Evolutionary conservation across 108 stramenopile species (phyloP).

Genomic region (Skeletonema marinoi): DNA sequence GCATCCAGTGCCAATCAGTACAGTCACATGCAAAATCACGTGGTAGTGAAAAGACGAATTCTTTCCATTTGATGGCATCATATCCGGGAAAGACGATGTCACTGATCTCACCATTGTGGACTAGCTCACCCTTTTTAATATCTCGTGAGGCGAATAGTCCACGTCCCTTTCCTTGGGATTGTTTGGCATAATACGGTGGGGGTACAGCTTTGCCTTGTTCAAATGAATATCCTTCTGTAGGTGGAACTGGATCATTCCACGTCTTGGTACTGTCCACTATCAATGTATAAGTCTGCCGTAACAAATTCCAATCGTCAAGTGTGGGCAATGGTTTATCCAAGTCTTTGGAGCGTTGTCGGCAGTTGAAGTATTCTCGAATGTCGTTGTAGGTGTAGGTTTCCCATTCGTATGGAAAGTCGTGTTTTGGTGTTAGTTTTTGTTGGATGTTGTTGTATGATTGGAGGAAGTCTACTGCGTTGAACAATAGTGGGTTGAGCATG

Average conservation of each 20-base stretch:
- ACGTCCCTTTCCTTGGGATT: slow-evolving; percentile 3
- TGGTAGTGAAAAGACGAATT: slow-evolving; percentile 10
- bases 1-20: slow-evolving; percentile 13
- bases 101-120: background rate
- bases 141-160: slow-evolving; percentile 18
- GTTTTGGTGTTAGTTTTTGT: too few relatives aligned
- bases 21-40: slow-evolving; percentile 11
- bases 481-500: background rate
- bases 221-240: background rate
- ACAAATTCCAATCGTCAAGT: background rate
- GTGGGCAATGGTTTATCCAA: background rate
- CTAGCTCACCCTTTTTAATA: slow-evolving; percentile 7
- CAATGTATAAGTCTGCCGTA: background rate
- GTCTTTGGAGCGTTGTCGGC: background rate
- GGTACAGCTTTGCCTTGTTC: background rate
- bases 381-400: background rate
- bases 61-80: background rate
- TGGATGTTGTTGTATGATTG: too few relatives aligned
- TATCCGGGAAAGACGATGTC: slow-evolving; percentile 1
- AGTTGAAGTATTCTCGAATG: background rate
- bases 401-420: background rate
- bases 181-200: slow-evolving; percentile 10
- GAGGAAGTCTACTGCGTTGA: background rate
- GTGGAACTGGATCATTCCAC: background rate
- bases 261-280: background rate